Conservation (phyloP, 2,329 filamentous ascomycete species). For the Aschersonia sp. region DNA sequence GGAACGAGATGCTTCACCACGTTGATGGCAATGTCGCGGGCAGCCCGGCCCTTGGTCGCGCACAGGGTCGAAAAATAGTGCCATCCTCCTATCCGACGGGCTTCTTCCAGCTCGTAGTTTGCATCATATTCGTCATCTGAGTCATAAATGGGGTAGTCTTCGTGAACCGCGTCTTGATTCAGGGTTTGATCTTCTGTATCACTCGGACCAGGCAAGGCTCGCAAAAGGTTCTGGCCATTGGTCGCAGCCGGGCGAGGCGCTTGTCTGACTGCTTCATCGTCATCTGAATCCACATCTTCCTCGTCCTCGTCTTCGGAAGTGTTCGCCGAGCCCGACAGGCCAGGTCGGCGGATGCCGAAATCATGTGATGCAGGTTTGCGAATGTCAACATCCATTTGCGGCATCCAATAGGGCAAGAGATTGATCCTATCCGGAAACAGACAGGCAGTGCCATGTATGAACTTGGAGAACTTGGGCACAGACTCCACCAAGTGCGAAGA, state of each 20-base stretch:
- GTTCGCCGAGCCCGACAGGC: slow-evolving; percentile 60
- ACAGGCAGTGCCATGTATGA: slow-evolving; percentile 86
- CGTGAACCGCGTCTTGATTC: slow-evolving; percentile 40
- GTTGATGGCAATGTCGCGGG: slow-evolving; percentile 26
- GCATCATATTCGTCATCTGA: slow-evolving; percentile 67
- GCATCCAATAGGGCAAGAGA: slow-evolving; percentile 90
- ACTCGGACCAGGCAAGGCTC: slow-evolving; percentile 24
- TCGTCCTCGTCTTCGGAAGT: slow-evolving; percentile 52
- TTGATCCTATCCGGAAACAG: slow-evolving; percentile 81
- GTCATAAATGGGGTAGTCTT: slow-evolving; percentile 81
- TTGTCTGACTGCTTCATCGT: slow-evolving; percentile 29
- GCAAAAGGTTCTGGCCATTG: slow-evolving; percentile 23
- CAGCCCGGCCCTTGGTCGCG: slow-evolving; percentile 25
- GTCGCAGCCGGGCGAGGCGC: slow-evolving; percentile 2
- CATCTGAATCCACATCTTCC: slow-evolving; percentile 55
- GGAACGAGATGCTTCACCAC: slow-evolving; percentile 38
- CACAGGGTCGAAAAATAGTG: slow-evolving; percentile 54
- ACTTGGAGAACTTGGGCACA: slow-evolving; percentile 99
- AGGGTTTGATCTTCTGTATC: slow-evolving; percentile 79
- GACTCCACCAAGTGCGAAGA: slow-evolving; percentile 91
- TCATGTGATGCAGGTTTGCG: slow-evolving; percentile 78
- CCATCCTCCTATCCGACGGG: slow-evolving; percentile 61
- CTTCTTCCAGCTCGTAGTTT: slow-evolving; percentile 62
- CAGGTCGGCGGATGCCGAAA: slow-evolving; percentile 79
- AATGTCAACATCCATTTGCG: slow-evolving; percentile 96